phyloP scores from a whole-genome alignment of 108 stramenopile species.

The Schizochytrium sp. region DNA sequence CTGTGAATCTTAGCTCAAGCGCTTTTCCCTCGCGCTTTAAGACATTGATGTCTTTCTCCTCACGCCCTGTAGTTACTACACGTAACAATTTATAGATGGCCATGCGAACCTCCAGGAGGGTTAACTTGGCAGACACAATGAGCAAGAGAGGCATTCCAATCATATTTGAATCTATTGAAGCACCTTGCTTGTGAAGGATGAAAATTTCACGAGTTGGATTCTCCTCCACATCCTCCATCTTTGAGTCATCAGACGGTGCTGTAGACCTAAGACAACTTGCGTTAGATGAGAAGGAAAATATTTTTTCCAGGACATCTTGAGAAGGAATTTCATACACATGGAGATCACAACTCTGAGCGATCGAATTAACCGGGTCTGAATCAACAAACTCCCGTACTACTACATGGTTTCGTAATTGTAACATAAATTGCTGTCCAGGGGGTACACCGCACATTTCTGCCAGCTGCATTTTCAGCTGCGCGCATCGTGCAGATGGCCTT shows the following conservation, averaged over 20 bases:
- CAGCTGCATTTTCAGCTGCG: neutral
- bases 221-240: neutral
- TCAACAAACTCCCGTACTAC: neutral
- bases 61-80: neutral
- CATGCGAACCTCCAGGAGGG: conserved; percentile 6
- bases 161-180: neutral
- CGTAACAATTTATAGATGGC: conserved; percentile 18
- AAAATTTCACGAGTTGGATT: neutral
- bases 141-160: conserved; percentile 13
- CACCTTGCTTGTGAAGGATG: neutral
- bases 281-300: neutral
- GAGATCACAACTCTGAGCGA: neutral
- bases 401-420: neutral
- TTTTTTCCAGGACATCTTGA: neutral
- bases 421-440: neutral
- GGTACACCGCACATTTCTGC: neutral
- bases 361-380: neutral
- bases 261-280: too few relatives aligned
- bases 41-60: neutral
- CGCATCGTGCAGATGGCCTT: neutral
- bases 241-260: neutral
- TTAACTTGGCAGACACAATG: neutral
- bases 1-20: neutral
- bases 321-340: neutral
- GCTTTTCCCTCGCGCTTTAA: conserved; percentile 20